phyloP scores from a whole-genome alignment of 352 stramenopile species.

The Globisporangium acanthophoron region DNA sequence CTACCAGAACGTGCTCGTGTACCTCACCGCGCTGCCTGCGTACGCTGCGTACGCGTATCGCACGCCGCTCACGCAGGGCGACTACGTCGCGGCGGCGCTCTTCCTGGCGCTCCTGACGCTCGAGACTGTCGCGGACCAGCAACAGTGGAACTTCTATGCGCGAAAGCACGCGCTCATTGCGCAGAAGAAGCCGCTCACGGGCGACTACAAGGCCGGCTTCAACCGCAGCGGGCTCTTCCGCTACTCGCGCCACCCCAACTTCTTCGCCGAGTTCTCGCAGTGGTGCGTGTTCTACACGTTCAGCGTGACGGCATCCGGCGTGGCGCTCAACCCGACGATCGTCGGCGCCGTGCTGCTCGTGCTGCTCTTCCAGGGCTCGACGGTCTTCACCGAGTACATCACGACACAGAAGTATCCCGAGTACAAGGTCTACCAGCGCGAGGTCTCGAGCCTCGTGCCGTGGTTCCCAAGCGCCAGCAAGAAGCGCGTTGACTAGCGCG shows the following conservation, averaged over 20 bases:
- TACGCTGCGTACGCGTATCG: slow-evolving; percentile 59
- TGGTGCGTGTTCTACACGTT: slow-evolving; percentile 93
- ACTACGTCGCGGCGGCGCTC: slow-evolving; percentile 52
- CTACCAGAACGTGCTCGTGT: slow-evolving; percentile 87
- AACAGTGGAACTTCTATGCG: slow-evolving; percentile 90
- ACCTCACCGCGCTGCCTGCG: slow-evolving; percentile 68
- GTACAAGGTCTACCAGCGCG: slow-evolving; percentile 85
- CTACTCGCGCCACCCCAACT: slow-evolving; percentile 93
- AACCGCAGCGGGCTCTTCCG: slow-evolving; percentile 87
- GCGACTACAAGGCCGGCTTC: slow-evolving; percentile 70
- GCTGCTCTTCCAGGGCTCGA: slow-evolving; percentile 88
- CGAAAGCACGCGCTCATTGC: slow-evolving; percentile 72
- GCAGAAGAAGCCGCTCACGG: slow-evolving; percentile 49
- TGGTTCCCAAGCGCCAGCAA: slow-evolving; percentile 32
- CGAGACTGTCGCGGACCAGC: slow-evolving; percentile 88
- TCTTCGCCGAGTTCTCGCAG: slow-evolving; percentile 86
- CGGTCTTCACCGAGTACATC: slow-evolving; percentile 88
- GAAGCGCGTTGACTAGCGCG: slow-evolving; percentile 5
- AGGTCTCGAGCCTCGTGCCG: slow-evolving; percentile 57
- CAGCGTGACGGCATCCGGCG: slow-evolving; percentile 51
- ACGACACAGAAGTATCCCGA: slow-evolving; percentile 85
- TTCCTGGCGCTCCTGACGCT: slow-evolving; percentile 71
- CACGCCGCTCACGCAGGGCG: slow-evolving; percentile 50
- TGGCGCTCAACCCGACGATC: slow-evolving; percentile 63
- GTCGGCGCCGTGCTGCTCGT: slow-evolving; percentile 78